Conservation (phyloP, 306 rosid species). For the Cicer bijugum region DNA sequence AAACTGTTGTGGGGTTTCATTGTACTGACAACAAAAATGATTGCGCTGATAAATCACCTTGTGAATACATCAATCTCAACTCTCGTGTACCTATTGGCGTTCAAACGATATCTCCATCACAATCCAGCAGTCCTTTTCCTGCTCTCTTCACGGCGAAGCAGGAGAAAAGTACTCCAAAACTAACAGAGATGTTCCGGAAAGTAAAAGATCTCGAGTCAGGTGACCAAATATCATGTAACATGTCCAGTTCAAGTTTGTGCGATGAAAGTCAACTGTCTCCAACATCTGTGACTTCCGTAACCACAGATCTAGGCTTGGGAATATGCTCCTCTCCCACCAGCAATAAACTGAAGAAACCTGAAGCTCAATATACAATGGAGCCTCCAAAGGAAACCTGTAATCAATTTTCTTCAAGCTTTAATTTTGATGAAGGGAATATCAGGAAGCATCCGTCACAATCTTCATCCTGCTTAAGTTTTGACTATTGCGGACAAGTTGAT, state of each 20-base stretch:
- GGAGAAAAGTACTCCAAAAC: slow-evolving; percentile 54
- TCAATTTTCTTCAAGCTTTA: slow-evolving; percentile 52
- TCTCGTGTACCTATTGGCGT: slow-evolving; percentile 51
- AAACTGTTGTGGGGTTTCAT: slow-evolving; percentile 59
- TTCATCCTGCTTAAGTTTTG: slow-evolving; percentile 66
- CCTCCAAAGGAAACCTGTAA: slow-evolving; percentile 54
- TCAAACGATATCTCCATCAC: slow-evolving; percentile 51
- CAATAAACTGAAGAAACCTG: slow-evolving; percentile 51
- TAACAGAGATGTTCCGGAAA: slow-evolving; percentile 58
- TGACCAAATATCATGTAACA: slow-evolving; percentile 64
- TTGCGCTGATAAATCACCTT: slow-evolving; percentile 51
- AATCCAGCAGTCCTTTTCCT: slow-evolving; percentile 51
- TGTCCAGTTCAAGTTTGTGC: slow-evolving; percentile 70
- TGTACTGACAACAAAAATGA: slow-evolving; percentile 50
- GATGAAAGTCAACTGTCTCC: slow-evolving; percentile 76
- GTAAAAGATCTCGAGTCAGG: slow-evolving; percentile 66
- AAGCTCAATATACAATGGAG: slow-evolving; percentile 44
- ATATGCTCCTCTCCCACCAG: slow-evolving; percentile 59
- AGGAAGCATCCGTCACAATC: slow-evolving; percentile 54
- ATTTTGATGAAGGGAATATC: slow-evolving; percentile 56
- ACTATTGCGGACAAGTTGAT: slow-evolving; percentile 55
- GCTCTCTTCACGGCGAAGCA: slow-evolving; percentile 47
- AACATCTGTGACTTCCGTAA: slow-evolving; percentile 77
- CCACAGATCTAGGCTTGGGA: slow-evolving; percentile 87
- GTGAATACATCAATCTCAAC: slow-evolving; percentile 54